phyloP scores from a whole-genome alignment of 441 rosid genomes.

The Pelargonium cotyledonis region DNA sequence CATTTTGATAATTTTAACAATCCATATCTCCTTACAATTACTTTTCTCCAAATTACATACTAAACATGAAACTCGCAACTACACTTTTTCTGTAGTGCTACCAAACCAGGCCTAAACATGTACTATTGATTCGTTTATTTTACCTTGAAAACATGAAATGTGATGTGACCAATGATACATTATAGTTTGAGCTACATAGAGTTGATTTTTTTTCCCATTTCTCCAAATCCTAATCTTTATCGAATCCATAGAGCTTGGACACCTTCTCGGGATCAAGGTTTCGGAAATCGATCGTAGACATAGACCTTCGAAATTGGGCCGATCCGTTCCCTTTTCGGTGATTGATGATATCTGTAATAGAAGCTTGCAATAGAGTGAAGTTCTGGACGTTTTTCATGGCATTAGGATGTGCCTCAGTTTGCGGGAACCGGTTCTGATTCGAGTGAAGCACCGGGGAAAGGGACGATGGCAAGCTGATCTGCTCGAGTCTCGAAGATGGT shows the following conservation, averaged over 20 bases:
- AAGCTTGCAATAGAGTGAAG: slow-evolving; percentile 47
- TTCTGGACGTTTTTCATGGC: slow-evolving; percentile 53
- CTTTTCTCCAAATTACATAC: too few species aligned
- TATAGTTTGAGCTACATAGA: neutral
- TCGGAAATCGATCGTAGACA: slow-evolving; percentile 46
- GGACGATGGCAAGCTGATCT: slow-evolving; percentile 17
- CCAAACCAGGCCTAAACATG: too few species aligned
- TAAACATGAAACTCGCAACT: too few species aligned
- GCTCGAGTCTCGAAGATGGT: slow-evolving; percentile 15
- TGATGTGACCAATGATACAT: slow-evolving; percentile 6
- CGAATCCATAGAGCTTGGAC: slow-evolving; percentile 34
- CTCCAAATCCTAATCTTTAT: slow-evolving; percentile 21
- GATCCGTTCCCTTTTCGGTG: slow-evolving; percentile 32
- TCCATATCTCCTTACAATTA: too few species aligned
- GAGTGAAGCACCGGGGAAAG: slow-evolving; percentile 34
- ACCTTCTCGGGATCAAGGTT: slow-evolving; percentile 38
- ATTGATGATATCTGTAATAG: slow-evolving; percentile 45
- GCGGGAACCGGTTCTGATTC: slow-evolving; percentile 12
- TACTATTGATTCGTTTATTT: too few species aligned
- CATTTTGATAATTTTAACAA: too few species aligned
- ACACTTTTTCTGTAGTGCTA: too few species aligned
- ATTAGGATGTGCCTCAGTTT: slow-evolving; percentile 51
- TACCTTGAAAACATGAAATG: neutral
- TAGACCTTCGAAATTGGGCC: slow-evolving; percentile 37
- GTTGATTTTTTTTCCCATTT: neutral